A percentile compares a stretch with the other conserved stretches of the same genome.
Evolutionary conservation across 345 rosid species (phyloP).

Genomic region (Eucalyptus cloeziana): DNA sequence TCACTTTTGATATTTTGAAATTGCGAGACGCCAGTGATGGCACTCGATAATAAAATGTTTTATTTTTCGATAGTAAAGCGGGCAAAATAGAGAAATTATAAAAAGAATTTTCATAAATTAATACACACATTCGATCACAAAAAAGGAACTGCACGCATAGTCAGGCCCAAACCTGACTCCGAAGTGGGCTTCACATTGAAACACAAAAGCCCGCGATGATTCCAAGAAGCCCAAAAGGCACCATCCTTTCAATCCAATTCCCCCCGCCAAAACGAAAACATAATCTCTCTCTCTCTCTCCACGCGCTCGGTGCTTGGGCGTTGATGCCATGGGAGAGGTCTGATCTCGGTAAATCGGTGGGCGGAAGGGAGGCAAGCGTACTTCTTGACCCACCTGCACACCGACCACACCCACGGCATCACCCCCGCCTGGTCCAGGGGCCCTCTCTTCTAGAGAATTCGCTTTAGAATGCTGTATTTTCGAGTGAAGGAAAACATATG

Average conservation of each 20-base stretch:
- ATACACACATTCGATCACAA: background rate
- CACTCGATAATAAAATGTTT: background rate
- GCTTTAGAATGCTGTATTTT: background rate
- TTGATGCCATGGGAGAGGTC: conserved; percentile 37
- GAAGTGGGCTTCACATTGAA: background rate
- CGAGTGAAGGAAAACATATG: background rate
- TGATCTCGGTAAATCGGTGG: conserved; percentile 71
- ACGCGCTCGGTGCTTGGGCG: background rate
- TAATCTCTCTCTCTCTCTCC: background rate
- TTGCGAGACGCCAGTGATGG: no score
- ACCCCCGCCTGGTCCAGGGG: conserved; percentile 39
- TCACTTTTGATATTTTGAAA: no score
- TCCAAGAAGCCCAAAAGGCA: background rate
- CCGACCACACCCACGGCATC: conserved; percentile 62
- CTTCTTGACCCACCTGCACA: conserved; percentile 67
- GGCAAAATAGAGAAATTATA: background rate
- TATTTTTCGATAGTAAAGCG: background rate
- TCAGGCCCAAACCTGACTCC: background rate
- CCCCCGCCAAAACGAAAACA: no score
- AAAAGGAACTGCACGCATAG: no score
- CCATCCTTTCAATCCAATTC: no score
- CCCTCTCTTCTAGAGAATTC: conserved; percentile 24
- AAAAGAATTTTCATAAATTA: background rate
- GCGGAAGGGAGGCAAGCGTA: conserved; percentile 49
- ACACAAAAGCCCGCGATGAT: background rate